These are phyloP conservation scores for Quercus wislizeni DNA, from an alignment of 306 rosid species.

Conservation along the genomic window DNA sequence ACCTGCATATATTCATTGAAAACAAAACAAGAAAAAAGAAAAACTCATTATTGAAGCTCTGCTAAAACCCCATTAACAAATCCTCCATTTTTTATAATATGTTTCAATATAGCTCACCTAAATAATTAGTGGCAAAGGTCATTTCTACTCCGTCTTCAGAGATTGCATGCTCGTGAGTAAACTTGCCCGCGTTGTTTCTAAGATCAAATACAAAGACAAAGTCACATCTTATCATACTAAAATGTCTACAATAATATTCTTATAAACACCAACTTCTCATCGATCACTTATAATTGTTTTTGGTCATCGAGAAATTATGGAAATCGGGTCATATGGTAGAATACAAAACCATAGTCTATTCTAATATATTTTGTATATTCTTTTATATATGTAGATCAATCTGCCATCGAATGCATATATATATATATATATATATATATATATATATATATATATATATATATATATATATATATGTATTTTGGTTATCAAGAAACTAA, in stretches of 20 bases:
- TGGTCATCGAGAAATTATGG: neutral
- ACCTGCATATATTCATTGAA: constrained; percentile 34
- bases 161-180: constrained; percentile 63
- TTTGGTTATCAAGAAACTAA: too few species aligned
- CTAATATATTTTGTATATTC: too few species aligned
- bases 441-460: too few species aligned
- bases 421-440: too few species aligned
- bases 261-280: neutral
- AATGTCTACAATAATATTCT: too few species aligned
- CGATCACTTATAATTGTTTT: neutral
- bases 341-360: too few species aligned
- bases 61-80: neutral
- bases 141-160: constrained; percentile 87
- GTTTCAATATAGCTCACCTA: constrained; percentile 13
- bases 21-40: too few species aligned
- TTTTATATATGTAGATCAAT: too few species aligned
- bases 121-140: constrained; percentile 13
- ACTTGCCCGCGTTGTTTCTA: constrained; percentile 92
- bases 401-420: too few species aligned
- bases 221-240: too few species aligned
- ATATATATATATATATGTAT: too few species aligned
- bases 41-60: neutral
- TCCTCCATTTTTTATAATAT: neutral
- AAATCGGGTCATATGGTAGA: too few species aligned
- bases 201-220: neutral